Evolutionary conservation across 169 alveolate genomes (phyloP), one percentile per base, ranked within the genome.

Genomic region (Plasmodium inui): DNA sequence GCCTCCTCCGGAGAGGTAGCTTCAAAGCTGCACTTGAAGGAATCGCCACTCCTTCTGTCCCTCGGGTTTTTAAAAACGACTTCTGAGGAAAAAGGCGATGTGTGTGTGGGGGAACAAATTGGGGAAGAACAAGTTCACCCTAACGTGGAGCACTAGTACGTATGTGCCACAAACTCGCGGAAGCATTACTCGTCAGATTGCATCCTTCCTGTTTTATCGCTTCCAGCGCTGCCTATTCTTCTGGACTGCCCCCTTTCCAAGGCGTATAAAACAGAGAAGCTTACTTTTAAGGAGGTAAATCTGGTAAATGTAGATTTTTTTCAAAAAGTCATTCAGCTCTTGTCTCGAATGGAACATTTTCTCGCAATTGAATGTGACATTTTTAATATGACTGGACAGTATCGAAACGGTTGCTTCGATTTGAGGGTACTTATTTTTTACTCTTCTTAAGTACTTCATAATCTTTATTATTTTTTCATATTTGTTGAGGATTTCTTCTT

Each of bases 251-350:
- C 1, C 30, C 32, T 61, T 6, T 19, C n/a, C 17, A 67, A 67
- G n/a, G 44, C 32, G 8, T 32, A 28, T n/a, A n/a, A n/a, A 28
- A 9, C 67, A 76, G 44, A 26, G 12, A 14, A 53, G 12, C 37
- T 32, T 86, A 86, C 93, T 86, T 86, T 86, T 86, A 41, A 86
- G 83, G 22, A 86, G 67, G 41, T 28, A 86, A 39, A 86, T 86
- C 81, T 86, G 93, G 80, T 86, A 86, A n/a, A 86, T 86, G 70
- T 86, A 86, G 14, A 86, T 74, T 57, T 86, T 86, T 76, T 86
- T 86, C 41, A 86, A 22, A 67, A 86, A 86, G 3, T 76, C 93
- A 86, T 86, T 86, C 71, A 86, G 28, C 46, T 41, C 78, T 4
- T 50, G 71, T 86, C 93, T 86, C 2, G 93, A 74, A 28, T 74